Percentiles rank a stretch among this genome's conserved stretches.
Evolutionary conservation across 768 basidiomycete species (phyloP).

Genomic region (Phaeotremella skinneri): DNA sequence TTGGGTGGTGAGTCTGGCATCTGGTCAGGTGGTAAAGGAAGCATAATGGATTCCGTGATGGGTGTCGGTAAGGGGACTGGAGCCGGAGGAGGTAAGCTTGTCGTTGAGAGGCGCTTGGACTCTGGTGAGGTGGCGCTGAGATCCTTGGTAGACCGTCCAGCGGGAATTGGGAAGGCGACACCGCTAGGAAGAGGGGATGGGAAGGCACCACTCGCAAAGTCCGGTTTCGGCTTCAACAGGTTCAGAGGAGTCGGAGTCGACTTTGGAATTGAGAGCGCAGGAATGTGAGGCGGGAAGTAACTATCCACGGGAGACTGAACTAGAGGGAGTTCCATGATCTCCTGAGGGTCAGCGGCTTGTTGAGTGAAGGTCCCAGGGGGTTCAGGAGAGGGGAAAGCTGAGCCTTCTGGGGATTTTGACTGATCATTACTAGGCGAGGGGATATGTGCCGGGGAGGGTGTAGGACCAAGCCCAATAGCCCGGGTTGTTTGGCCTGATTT

Average conservation of each 20-base stretch:
- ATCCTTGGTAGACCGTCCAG: too few relatives aligned
- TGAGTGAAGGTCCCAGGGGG: background rate
- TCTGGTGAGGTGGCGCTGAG: background rate
- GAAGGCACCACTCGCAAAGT: background rate
- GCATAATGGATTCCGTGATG: background rate
- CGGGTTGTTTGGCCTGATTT: background rate
- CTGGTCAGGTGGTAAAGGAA: constrained; percentile 36
- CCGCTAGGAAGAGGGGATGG: background rate
- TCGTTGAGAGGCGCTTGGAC: background rate
- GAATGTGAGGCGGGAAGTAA: constrained; percentile 16
- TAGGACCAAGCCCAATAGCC: background rate
- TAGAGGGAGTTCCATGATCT: background rate
- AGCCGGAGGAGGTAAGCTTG: constrained; percentile 16
- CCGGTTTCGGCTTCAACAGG: background rate
- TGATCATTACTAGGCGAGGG: background rate
- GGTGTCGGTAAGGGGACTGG: constrained; percentile 23
- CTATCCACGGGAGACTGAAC: constrained; percentile 7
- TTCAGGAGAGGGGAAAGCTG: background rate
- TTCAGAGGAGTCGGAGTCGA: background rate
- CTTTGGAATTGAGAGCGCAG: background rate
- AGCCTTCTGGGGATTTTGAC: background rate
- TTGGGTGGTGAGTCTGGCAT: constrained; percentile 32
- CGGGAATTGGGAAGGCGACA: background rate
- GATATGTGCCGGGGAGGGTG: background rate
- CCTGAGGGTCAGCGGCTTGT: background rate